Evolutionary conservation across 2,329 filamentous ascomycete genomes (phyloP), one percentile per base, ranked within the genome.

Genomic region (Pseudogymnoascus sp.): DNA sequence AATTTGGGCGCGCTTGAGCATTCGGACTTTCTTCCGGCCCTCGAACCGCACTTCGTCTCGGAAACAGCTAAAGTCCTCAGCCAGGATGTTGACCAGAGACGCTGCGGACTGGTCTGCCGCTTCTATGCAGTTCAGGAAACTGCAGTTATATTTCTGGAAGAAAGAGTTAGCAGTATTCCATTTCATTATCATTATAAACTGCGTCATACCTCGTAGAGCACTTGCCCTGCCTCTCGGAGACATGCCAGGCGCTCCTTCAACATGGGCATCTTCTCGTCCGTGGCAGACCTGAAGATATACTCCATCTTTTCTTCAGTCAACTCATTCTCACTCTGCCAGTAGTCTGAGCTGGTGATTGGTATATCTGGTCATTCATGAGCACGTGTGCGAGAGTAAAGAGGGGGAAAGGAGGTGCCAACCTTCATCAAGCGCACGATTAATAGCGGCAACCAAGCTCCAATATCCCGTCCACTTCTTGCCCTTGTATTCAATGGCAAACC

Each of bases 1-100:
- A 63, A 99, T 99, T 74, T 99, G 94, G 1, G 94, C 92, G 9
- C 95, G 86, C 76, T 99, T 99, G 71, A 96, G 85, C 64, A 99
- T 82, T 12, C 91, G 87, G 2, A 99, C 86, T 6, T 78, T 81
- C 65, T 80, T 81, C 47, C 86, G 85, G 8, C 86, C 86, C 60
- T 93, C 86, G 70, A 91, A 96, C 3, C 71, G 74, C 61, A 86
- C 83, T 70, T 92, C 88, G 70, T 99, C 94, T 20, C 87, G 81
- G 76, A 99, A 97, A 74, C 90, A 95, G 22, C 82, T 73, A 70
- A 99, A 97, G 69, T 91, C 84, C 47, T 85, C 80, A 3, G 90
- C 90, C 0, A 99, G 79, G 0, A 95, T 75, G 72, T 97, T 96
- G 62, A 97, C 92, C 0, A 99, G 80, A 6, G 81, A 82, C 1